A percentile compares a stretch with the other conserved stretches of the same genome.
Conservation (phyloP, 768 basidiomycete genomes). For the Rhodotorula graminis region DNA sequence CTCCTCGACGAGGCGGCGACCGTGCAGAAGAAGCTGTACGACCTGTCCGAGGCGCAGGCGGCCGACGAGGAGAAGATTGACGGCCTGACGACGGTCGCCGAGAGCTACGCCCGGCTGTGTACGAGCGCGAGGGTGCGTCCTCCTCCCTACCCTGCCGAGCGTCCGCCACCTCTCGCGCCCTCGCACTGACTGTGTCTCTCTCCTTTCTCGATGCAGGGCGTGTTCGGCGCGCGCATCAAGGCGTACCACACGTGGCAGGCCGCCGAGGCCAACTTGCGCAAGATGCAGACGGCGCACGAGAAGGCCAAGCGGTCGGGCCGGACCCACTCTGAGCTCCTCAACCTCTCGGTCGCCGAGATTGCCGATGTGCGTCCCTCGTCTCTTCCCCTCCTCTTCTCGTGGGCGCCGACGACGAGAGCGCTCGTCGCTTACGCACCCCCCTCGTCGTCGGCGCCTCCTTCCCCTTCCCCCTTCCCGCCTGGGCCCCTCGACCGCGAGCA, state of each 20-base stretch:
- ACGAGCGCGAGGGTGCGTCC: slow-evolving; percentile 31
- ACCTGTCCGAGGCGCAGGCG: slow-evolving; percentile 66
- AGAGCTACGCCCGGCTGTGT: slow-evolving; percentile 81
- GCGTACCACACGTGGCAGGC: slow-evolving; percentile 74
- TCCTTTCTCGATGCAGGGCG: slow-evolving; percentile 55
- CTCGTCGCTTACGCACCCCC: background rate
- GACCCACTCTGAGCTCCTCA: slow-evolving; percentile 64
- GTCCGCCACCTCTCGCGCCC: background rate
- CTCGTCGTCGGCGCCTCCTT: background rate
- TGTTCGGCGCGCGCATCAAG: slow-evolving; percentile 81
- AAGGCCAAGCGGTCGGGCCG: slow-evolving; percentile 72
- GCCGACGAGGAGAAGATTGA: slow-evolving; percentile 66
- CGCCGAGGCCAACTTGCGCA: slow-evolving; percentile 67
- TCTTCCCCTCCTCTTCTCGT: background rate
- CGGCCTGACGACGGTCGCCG: slow-evolving; percentile 72
- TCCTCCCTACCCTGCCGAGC: too few relatives aligned
- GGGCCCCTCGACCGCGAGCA: background rate
- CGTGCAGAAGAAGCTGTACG: slow-evolving; percentile 68
- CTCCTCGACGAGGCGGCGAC: slow-evolving; percentile 67
- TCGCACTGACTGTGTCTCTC: background rate
- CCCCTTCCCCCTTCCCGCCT: fast-evolving
- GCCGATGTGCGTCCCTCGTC: slow-evolving; percentile 63
- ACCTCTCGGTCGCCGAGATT: slow-evolving; percentile 70
- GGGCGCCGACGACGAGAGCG: background rate
- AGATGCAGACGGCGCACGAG: slow-evolving; percentile 72